Percentiles rank a stretch among this genome's conserved stretches.
Conservation (phyloP, 257 asterid species). For the Nicotiana knightiana region DNA sequence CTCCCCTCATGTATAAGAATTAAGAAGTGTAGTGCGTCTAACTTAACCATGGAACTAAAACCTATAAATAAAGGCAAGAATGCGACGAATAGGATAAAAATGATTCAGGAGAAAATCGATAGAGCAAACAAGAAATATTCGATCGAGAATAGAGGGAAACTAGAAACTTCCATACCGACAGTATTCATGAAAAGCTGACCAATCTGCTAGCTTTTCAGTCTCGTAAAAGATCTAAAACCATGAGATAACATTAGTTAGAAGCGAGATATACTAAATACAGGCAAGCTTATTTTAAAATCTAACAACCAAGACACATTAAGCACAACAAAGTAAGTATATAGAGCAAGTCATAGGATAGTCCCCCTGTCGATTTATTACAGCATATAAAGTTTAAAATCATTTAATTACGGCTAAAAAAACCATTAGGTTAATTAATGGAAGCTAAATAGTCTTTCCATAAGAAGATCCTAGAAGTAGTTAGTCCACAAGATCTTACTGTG, state of each 20-base stretch:
- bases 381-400: not conserved
- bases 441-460: not conserved
- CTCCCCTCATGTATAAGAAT: not conserved
- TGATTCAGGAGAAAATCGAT: not conserved
- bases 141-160: constrained; percentile 1
- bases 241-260: constrained; percentile 3
- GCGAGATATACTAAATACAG: not conserved
- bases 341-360: not conserved
- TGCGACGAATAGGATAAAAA: not conserved
- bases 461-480: not conserved
- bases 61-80: not conserved
- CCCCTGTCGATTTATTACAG: not conserved
- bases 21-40: not conserved
- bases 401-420: not conserved
- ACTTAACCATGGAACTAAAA: not conserved
- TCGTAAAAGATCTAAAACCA: constrained; percentile 41
- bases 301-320: not conserved
- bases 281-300: not conserved
- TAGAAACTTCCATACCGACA: constrained; percentile 54
- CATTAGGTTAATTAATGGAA: not conserved
- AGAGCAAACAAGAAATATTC: not conserved
- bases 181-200: constrained; percentile 65
- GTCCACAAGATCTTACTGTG: not conserved
- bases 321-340: not conserved
- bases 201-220: constrained; percentile 71